These are phyloP conservation scores for Gossypium davidsonii DNA, from an alignment of 441 rosid species.

Conservation along the genomic window DNA sequence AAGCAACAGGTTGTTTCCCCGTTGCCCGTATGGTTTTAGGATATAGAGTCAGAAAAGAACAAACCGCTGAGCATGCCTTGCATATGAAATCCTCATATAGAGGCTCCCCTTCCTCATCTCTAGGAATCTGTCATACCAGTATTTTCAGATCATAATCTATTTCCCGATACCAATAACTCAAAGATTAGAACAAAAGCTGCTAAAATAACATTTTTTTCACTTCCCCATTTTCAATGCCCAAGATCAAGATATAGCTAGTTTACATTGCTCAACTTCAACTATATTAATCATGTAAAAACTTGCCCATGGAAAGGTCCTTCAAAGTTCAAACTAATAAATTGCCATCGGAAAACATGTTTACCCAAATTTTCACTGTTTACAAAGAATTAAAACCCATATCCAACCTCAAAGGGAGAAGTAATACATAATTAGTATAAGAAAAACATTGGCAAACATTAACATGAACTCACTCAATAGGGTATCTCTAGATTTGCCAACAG, in stretches of 20 bases:
- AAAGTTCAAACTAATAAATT: neutral
- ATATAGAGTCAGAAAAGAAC: slow-evolving; percentile 61
- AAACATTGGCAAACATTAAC: neutral
- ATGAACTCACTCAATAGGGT: neutral
- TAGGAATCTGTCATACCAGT: slow-evolving; percentile 53
- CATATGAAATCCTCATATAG: slow-evolving; percentile 82
- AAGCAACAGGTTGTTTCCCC: slow-evolving; percentile 24
- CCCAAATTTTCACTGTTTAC: neutral
- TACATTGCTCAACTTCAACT: neutral
- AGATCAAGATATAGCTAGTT: neutral
- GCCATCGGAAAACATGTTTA: neutral
- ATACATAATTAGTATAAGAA: too few relatives aligned
- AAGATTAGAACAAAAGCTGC: neutral
- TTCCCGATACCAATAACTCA: neutral
- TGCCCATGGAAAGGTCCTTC: neutral
- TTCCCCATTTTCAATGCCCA: neutral
- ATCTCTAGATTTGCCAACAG: neutral
- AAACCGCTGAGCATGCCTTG: slow-evolving; percentile 54
- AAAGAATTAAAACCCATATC: neutral
- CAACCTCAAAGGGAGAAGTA: neutral
- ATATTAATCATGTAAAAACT: neutral
- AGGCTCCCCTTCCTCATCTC: slow-evolving; percentile 83
- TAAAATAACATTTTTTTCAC: neutral
- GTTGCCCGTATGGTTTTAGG: slow-evolving; percentile 57
- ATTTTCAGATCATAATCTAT: slow-evolving; percentile 1